phyloP scores from a whole-genome alignment of 768 basidiomycete species.

The Tephrocybe rancida region DNA sequence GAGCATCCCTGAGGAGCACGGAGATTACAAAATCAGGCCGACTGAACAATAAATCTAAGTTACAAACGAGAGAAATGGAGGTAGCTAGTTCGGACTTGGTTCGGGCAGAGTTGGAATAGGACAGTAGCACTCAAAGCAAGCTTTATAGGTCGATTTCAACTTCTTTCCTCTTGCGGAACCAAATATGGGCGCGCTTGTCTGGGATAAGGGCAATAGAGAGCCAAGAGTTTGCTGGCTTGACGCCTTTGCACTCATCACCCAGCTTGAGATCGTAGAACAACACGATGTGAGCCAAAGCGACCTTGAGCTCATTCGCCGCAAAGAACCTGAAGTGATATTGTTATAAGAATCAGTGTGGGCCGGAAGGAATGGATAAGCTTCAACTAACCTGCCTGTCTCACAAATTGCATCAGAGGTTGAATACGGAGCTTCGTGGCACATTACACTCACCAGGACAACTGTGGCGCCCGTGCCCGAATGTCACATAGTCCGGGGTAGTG shows the following conservation, averaged over 20 bases:
- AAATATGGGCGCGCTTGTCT: neutral
- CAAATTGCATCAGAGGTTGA: neutral
- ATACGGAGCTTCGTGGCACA: neutral
- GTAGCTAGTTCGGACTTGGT: no score
- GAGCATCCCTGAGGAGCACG: no score
- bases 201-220: constrained; percentile 2
- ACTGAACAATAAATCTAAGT: no score
- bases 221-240: constrained; percentile 2
- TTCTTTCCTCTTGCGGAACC: neutral
- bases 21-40: no score
- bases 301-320: constrained; percentile 8
- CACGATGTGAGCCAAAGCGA: constrained; percentile 2
- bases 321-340: neutral
- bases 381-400: neutral
- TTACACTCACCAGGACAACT: constrained; percentile 1
- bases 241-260: neutral
- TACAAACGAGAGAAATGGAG: no score
- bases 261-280: constrained; percentile 8
- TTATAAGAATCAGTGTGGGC: neutral
- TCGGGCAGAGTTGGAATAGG: no score
- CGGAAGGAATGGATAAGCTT: neutral
- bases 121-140: no score
- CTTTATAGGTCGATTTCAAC: neutral
- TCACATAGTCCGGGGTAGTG: constrained; percentile 3
- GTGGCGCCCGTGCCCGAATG: constrained; percentile 7